Base-by-base conservation (phyloP, 2,329 filamentous ascomycete genomes). In the Stagonosporopsis chrysanthemi region DNA sequence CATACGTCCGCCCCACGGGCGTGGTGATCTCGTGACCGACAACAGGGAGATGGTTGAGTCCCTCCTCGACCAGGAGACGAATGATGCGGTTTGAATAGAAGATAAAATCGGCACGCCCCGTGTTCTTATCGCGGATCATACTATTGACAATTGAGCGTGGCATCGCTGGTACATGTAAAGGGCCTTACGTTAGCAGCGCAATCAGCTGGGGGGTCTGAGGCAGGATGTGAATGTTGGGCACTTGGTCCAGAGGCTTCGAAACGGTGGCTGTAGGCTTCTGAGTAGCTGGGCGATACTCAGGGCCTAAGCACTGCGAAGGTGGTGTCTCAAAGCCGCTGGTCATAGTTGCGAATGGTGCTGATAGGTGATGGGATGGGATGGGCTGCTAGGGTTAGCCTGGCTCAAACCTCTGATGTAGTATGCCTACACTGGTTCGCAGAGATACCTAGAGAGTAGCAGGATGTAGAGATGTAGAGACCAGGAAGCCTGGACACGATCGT, bases 31-130 rank as follows among this genome's bases (percentile, higher is more conserved):
- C 88, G 70, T 96, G 91, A 73, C 92, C 89, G 49, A 96, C 88
- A 17, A 96, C 92, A 1, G 95, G 95, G 39, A 99, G 85, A 77
- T 99, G 95, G 78, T 99, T 99, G 52, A 99, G 83, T 4, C 95
- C 95, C 79, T 99, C 95, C 78, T 99, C 95, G 38, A 99, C 95
- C 6, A 99, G 85, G 39, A 99, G 84, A 29, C 95, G 91, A 76
- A 98, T 98, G 76, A 99, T 98, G 58, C 95, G 88, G 80, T 99
- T 99, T 40, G 93, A 97, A 81, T 98, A 97, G 81, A 99, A 99
- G 74, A 99, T 97, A 77, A 99, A 99, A 78, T 99, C 95, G 61
- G 92, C 95, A 57, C 95, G 90, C 54, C 89, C 87, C 6, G 95
- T 99, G 66, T 89, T 86, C 77, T 90, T 91, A 78, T 97, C 92